A percentile compares a stretch with the other conserved stretches of the same genome.
These are phyloP conservation scores for Trichophyton benhamiae DNA, from an alignment of 2,329 filamentous ascomycete genomes.

Conservation along the genomic window DNA sequence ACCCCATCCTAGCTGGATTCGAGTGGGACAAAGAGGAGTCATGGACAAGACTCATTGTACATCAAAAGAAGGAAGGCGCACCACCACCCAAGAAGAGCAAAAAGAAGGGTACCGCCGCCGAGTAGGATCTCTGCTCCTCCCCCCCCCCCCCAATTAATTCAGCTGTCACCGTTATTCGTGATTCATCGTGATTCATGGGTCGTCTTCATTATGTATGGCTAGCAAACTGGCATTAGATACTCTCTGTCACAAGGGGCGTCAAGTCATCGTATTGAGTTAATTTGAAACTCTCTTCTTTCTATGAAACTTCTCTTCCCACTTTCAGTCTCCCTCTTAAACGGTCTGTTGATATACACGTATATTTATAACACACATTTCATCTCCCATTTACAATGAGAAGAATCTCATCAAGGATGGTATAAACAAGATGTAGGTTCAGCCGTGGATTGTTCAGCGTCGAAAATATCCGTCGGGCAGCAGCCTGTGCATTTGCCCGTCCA, in stretches of 20 bases:
- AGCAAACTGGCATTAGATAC: constrained; percentile 2
- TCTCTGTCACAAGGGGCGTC: background rate
- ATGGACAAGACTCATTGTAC: constrained; percentile 77
- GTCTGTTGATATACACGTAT: background rate
- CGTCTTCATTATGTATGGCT: background rate
- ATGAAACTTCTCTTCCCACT: background rate
- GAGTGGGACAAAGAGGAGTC: constrained; percentile 92
- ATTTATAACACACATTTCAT: background rate
- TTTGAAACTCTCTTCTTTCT: background rate
- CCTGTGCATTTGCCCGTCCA: constrained; percentile 79
- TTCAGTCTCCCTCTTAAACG: background rate
- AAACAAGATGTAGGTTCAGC: constrained; percentile 64
- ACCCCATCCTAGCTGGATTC: constrained; percentile 81
- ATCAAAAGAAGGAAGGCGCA: constrained; percentile 61
- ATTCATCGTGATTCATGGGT: background rate
- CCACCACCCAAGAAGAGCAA: constrained; percentile 51
- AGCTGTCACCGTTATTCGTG: background rate
- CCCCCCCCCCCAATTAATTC: too few species aligned
- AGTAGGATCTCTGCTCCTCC: background rate
- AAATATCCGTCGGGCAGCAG: constrained; percentile 76
- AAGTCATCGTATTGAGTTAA: background rate
- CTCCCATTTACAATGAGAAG: constrained; percentile 43
- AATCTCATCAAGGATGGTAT: constrained; percentile 60
- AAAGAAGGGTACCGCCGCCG: constrained; percentile 31
- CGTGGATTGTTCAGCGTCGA: constrained; percentile 83